Percentiles rank a stretch among this genome's conserved stretches.
These are phyloP conservation scores for Brassica hybrid DNA, from an alignment of 441 rosid genomes.

Conservation along the genomic window DNA sequence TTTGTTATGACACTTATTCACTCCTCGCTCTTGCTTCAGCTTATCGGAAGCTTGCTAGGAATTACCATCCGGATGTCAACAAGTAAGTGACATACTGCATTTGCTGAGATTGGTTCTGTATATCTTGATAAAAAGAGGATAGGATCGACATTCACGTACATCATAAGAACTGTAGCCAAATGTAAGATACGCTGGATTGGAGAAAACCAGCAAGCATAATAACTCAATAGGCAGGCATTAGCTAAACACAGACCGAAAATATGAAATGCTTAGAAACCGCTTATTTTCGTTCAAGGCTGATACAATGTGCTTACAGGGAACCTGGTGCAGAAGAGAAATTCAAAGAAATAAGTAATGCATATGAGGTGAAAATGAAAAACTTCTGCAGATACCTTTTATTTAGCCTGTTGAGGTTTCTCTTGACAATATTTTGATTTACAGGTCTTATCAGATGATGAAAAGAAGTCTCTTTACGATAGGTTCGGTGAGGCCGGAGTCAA, in stretches of 20 bases:
- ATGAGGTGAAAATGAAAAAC: conserved; percentile 65
- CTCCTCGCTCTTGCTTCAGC: conserved; percentile 54
- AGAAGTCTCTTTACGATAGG: conserved; percentile 85
- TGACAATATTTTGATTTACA: conserved; percentile 33
- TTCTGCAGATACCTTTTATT: background rate
- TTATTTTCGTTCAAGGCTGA: background rate
- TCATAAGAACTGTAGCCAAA: conserved; percentile 8
- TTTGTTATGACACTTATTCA: background rate
- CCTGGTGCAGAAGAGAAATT: conserved; percentile 91
- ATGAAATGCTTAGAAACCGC: conserved; percentile 13
- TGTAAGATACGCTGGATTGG: background rate
- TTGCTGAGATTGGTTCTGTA: conserved; percentile 8
- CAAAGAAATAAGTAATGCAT: conserved; percentile 97
- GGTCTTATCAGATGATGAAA: conserved; percentile 97
- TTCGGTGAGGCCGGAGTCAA: conserved; percentile 97
- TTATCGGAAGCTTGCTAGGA: conserved; percentile 91
- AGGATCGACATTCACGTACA: background rate
- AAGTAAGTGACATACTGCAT: conserved; percentile 61
- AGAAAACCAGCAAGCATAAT: background rate
- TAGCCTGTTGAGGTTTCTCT: background rate
- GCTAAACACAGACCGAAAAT: background rate
- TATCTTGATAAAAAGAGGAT: conserved; percentile 9
- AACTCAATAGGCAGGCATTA: too few species aligned
- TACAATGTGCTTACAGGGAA: conserved; percentile 58
- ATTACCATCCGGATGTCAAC: conserved; percentile 94